These are phyloP conservation scores for Nitzschia putrida DNA, from an alignment of 108 stramenopile species.

Conservation along the genomic window DNA sequence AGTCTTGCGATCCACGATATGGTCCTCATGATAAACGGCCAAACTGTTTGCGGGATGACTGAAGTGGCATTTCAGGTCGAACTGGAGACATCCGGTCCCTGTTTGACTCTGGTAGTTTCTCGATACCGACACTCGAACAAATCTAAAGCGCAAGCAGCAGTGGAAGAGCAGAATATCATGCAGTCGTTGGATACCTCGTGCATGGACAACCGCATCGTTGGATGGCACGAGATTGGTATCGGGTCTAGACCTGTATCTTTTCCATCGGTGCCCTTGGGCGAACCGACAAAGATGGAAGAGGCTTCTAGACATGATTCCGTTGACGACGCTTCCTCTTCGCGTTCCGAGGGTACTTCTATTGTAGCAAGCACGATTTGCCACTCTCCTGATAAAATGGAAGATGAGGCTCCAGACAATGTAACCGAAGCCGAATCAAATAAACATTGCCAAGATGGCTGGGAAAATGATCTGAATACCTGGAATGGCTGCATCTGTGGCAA, in stretches of 20 bases:
- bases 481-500: conserved; percentile 76
- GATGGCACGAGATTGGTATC: conserved; percentile 31
- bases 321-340: not conserved
- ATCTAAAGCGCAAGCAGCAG: not conserved
- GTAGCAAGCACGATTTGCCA: not conserved
- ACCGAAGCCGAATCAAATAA: not conserved
- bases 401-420: not conserved
- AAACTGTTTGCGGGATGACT: conserved; percentile 68
- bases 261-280: not conserved
- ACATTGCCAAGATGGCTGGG: conserved; percentile 4
- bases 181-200: conserved; percentile 11
- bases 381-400: not conserved
- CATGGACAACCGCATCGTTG: conserved; percentile 23
- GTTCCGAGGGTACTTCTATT: not conserved
- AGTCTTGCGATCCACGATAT: conserved; percentile 65
- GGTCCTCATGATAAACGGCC: conserved; percentile 72
- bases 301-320: not conserved
- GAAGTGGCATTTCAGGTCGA: conserved; percentile 60
- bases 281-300: not conserved
- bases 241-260: not conserved
- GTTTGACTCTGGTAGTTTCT: conserved; percentile 40
- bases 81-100: conserved; percentile 45
- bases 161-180: conserved; percentile 13
- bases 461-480: conserved; percentile 66
- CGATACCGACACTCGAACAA: conserved; percentile 34